Conservation (phyloP, 2,329 filamentous ascomycete species). For the Trichoderma sp. region DNA sequence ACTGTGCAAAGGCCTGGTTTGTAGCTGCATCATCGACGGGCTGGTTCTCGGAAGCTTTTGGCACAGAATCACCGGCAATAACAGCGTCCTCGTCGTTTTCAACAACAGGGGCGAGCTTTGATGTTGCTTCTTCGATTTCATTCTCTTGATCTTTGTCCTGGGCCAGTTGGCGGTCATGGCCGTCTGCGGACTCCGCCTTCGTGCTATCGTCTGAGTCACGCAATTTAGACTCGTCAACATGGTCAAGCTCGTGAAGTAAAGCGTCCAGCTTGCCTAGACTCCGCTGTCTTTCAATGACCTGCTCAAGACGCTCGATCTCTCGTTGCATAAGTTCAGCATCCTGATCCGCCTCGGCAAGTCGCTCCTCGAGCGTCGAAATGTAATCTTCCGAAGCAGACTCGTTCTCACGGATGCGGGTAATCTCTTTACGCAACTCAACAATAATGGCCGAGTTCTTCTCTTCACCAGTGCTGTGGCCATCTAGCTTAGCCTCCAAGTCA, state of each 20-base stretch:
- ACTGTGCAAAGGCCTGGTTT: slow-evolving; percentile 70
- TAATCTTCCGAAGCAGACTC: slow-evolving; percentile 92
- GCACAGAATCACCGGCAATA: background rate
- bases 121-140: slow-evolving; percentile 36
- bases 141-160: slow-evolving; percentile 55
- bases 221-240: slow-evolving; percentile 60
- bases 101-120: slow-evolving; percentile 36
- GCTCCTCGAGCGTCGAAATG: slow-evolving; percentile 93
- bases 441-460: slow-evolving; percentile 89
- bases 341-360: slow-evolving; percentile 91
- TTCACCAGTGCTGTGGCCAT: slow-evolving; percentile 85
- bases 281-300: slow-evolving; percentile 91
- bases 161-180: slow-evolving; percentile 53
- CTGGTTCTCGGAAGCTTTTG: background rate
- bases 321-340: slow-evolving; percentile 96
- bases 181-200: slow-evolving; percentile 46
- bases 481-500: slow-evolving; percentile 85
- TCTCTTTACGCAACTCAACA: slow-evolving; percentile 84
- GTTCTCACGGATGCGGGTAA: slow-evolving; percentile 82
- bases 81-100: slow-evolving; percentile 26
- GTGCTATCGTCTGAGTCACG: slow-evolving; percentile 30
- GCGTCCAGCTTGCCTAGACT: slow-evolving; percentile 94
- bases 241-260: slow-evolving; percentile 84
- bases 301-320: slow-evolving; percentile 89
- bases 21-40: background rate